A percentile compares a stretch with the other conserved stretches of the same genome.
These are phyloP conservation scores for Acacia melanoxylon DNA, from an alignment of 306 rosid species.

Conservation along the genomic window DNA sequence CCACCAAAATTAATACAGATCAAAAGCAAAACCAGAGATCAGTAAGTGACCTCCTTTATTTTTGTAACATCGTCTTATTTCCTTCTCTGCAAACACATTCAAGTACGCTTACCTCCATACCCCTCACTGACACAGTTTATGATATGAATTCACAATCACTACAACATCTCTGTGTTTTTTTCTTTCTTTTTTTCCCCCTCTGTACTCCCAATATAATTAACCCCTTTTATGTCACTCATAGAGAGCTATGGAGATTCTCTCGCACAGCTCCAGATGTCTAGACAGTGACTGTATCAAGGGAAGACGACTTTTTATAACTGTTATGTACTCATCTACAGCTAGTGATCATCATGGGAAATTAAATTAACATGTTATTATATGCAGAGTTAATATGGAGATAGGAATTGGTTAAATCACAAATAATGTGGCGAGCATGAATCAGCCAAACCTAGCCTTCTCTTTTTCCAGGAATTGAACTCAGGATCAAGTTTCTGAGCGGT, in stretches of 20 bases:
- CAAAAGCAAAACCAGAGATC: constrained; percentile 14
- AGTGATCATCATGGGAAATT: not conserved
- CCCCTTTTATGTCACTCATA: constrained; percentile 23
- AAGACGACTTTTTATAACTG: not conserved
- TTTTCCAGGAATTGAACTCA: constrained; percentile 49
- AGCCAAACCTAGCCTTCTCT: constrained; percentile 48
- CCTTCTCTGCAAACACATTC: not conserved
- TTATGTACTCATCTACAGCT: not conserved
- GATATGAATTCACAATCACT: constrained; percentile 21
- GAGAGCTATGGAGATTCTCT: constrained; percentile 36
- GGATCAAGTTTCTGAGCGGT: constrained; percentile 52
- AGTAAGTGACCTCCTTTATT: not conserved
- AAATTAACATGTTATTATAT: not conserved
- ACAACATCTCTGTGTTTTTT: not conserved
- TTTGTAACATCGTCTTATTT: not conserved
- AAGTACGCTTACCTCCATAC: not conserved
- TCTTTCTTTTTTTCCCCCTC: not conserved
- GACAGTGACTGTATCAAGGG: not conserved
- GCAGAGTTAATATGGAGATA: not conserved
- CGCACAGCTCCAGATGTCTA: constrained; percentile 33
- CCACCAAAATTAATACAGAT: not conserved
- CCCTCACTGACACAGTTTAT: constrained; percentile 8
- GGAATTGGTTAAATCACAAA: constrained; percentile 48
- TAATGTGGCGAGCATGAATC: constrained; percentile 43
- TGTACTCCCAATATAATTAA: not conserved